These are phyloP conservation scores for Exophiala oligosperma DNA, from an alignment of 2,329 filamentous ascomycete genomes.

Conservation along the genomic window DNA sequence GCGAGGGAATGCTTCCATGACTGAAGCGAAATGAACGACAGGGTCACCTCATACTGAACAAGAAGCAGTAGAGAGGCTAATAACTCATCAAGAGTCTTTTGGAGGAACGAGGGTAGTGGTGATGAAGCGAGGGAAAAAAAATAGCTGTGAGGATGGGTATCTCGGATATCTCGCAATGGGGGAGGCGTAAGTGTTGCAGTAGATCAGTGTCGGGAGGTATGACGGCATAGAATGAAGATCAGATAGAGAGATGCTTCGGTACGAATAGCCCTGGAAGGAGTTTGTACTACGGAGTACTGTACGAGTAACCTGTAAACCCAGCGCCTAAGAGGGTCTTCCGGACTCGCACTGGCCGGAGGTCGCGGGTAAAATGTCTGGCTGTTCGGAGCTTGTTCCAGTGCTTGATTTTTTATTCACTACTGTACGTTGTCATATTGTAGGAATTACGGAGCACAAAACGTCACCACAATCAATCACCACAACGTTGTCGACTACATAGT, in stretches of 20 bases:
- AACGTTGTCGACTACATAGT: no score
- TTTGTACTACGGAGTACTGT: not conserved
- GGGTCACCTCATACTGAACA: slow-evolving; percentile 18
- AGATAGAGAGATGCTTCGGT: not conserved
- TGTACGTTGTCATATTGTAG: no score
- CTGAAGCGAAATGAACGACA: slow-evolving; percentile 3
- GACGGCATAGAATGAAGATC: not conserved
- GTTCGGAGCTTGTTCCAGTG: no score
- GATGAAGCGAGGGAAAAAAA: not conserved
- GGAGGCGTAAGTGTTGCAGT: no score
- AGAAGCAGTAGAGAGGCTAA: not conserved
- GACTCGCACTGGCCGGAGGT: no score
- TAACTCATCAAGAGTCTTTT: not conserved
- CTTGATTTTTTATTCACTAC: not conserved
- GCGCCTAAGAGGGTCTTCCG: no score
- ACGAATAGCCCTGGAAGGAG: not conserved
- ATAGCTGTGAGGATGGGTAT: not conserved
- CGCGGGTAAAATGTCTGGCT: no score
- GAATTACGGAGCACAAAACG: no score
- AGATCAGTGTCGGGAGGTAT: not conserved
- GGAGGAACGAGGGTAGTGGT: not conserved
- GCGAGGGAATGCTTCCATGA: slow-evolving; percentile 23
- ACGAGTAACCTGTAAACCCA: not conserved
- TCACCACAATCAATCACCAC: no score
- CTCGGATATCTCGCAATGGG: not conserved